Percentiles rank a stretch among this genome's conserved stretches.
These are phyloP conservation scores for Trypanosomatidae sp. DNA, from an alignment of 208 protist species.

Conservation along the genomic window DNA sequence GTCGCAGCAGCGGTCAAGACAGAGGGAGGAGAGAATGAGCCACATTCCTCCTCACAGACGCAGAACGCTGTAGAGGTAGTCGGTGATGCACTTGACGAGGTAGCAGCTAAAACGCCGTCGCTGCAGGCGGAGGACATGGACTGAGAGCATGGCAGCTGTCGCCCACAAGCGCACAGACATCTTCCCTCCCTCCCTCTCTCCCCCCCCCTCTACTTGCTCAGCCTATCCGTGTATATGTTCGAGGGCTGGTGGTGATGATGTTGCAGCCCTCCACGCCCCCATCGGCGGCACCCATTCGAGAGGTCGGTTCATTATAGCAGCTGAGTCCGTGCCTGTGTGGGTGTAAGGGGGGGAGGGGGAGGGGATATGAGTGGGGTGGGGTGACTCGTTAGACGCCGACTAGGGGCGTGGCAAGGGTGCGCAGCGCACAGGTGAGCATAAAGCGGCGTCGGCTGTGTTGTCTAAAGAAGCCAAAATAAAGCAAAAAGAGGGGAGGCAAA, in stretches of 20 bases:
- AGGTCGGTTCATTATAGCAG: not conserved
- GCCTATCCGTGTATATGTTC: not conserved
- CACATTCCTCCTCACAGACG: not conserved
- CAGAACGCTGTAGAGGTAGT: not conserved
- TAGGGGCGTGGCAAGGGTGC: too few species aligned
- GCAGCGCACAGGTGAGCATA: too few species aligned
- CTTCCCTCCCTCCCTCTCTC: not conserved
- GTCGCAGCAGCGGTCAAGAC: not conserved
- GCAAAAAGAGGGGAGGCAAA: too few species aligned
- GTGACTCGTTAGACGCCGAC: too few species aligned
- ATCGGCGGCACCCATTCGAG: not conserved
- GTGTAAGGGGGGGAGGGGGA: not conserved
- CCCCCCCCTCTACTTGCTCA: not conserved
- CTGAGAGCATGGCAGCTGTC: conserved; percentile 1
- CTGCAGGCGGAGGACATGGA: conserved; percentile 20
- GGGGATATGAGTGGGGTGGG: too few species aligned
- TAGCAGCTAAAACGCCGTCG: not conserved
- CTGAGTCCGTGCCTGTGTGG: not conserved
- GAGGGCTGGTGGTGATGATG: not conserved
- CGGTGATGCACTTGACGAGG: conserved; percentile 4
- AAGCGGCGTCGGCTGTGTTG: too few species aligned
- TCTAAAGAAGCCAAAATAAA: too few species aligned
- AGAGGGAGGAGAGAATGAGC: not conserved
- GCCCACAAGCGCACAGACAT: not conserved
- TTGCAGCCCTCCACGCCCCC: not conserved